Conservation (phyloP, 2,329 filamentous ascomycete species). For the Penicillium glabrum region DNA sequence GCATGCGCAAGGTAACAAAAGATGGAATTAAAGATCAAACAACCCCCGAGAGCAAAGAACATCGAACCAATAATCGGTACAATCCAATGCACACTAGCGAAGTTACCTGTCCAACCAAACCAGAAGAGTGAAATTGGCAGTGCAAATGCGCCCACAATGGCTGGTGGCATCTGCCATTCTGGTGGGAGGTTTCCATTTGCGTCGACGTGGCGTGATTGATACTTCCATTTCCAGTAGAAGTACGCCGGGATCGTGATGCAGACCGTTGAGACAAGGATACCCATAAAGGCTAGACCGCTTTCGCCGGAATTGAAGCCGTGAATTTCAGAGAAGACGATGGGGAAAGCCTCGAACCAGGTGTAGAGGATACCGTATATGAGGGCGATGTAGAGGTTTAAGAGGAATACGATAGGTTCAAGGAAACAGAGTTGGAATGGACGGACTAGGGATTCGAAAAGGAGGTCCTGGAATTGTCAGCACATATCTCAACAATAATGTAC, state of each 20-base stretch:
- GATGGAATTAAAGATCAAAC: slow-evolving; percentile 69
- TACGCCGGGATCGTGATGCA: slow-evolving; percentile 39
- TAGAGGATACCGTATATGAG: slow-evolving; percentile 28
- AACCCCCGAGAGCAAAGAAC: slow-evolving; percentile 69
- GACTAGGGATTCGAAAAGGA: slow-evolving; percentile 43
- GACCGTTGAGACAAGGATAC: slow-evolving; percentile 30
- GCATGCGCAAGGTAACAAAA: slow-evolving; percentile 73
- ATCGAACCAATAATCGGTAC: slow-evolving; percentile 63
- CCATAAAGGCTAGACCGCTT: slow-evolving; percentile 22
- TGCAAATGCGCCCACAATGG: slow-evolving; percentile 59
- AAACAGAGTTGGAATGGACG: slow-evolving; percentile 38
- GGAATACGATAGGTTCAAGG: slow-evolving; percentile 21
- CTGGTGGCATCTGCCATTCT: slow-evolving; percentile 57
- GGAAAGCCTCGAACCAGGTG: slow-evolving; percentile 50
- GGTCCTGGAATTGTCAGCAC: slow-evolving; percentile 22
- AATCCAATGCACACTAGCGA: slow-evolving; percentile 61
- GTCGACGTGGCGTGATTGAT: slow-evolving; percentile 14
- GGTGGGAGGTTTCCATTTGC: slow-evolving; percentile 21
- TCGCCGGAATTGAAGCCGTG: slow-evolving; percentile 37
- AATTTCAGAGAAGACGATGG: slow-evolving; percentile 23
- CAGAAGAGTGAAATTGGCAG: slow-evolving; percentile 67
- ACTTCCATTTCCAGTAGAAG: slow-evolving; percentile 31
- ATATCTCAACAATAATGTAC: neutral
- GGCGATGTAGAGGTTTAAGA: slow-evolving; percentile 24
- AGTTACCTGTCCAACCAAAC: slow-evolving; percentile 66